These are phyloP conservation scores for Thalassiosira hispida DNA, from an alignment of 352 stramenopile genomes.

Conservation along the genomic window DNA sequence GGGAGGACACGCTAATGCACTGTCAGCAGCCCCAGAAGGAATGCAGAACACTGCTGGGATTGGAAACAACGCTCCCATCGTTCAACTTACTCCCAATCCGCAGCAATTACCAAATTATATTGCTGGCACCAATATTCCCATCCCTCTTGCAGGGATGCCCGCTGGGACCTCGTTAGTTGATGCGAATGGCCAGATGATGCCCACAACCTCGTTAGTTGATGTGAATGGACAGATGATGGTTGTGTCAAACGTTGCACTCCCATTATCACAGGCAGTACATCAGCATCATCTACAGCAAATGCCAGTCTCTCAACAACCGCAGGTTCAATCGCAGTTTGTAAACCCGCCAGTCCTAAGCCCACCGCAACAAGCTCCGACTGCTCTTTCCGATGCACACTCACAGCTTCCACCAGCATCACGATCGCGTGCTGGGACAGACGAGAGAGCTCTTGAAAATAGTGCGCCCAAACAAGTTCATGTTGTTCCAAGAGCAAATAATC, in stretches of 20 bases:
- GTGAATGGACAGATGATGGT: slow-evolving; percentile 24
- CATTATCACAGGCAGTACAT: slow-evolving; percentile 17
- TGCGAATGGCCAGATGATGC: slow-evolving; percentile 39
- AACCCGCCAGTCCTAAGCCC: not conserved
- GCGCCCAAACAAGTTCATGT: not conserved
- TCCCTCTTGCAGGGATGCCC: slow-evolving; percentile 9
- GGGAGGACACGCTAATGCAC: not conserved
- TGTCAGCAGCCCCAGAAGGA: not conserved
- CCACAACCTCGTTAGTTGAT: slow-evolving; percentile 11
- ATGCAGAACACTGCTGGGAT: slow-evolving; percentile 12
- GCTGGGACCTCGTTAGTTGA: slow-evolving; percentile 18
- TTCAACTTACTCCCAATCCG: not conserved
- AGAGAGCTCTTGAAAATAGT: slow-evolving; percentile 13
- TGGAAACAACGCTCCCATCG: not conserved
- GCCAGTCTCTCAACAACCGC: not conserved
- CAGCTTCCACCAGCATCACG: slow-evolving; percentile 11
- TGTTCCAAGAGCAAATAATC: slow-evolving; percentile 1
- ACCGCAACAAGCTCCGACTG: not conserved
- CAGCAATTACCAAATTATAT: slow-evolving; percentile 12
- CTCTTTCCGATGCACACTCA: slow-evolving; percentile 8
- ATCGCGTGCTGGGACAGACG: slow-evolving; percentile 1
- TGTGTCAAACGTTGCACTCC: slow-evolving; percentile 18
- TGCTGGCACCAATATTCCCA: slow-evolving; percentile 7
- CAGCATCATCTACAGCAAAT: slow-evolving; percentile 1
- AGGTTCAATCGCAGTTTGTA: slow-evolving; percentile 6